These are phyloP conservation scores for Singerocomus inundabilis DNA, from an alignment of 1,284 basidiomycete genomes.

Conservation along the genomic window DNA sequence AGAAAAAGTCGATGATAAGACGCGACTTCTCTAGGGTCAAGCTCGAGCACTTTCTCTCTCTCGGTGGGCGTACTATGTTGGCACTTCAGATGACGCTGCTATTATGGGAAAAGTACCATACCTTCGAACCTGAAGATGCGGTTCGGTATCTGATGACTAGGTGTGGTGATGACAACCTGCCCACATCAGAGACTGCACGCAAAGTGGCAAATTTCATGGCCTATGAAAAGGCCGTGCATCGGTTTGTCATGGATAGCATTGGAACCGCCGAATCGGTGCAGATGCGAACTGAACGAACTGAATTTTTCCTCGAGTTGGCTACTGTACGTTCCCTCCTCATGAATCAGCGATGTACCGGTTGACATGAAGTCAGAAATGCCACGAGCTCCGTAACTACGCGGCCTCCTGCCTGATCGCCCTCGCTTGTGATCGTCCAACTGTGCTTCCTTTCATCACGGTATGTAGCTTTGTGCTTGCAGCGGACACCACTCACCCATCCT, in stretches of 20 bases:
- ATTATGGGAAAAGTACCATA: slow-evolving; percentile 35
- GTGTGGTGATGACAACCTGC: slow-evolving; percentile 19
- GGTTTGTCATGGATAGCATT: slow-evolving; percentile 41
- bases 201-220: slow-evolving; percentile 34
- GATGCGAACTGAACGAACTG: slow-evolving; percentile 29
- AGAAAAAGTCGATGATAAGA: slow-evolving; percentile 30
- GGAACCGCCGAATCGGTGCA: slow-evolving; percentile 26
- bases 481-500: not conserved
- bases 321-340: slow-evolving; percentile 30
- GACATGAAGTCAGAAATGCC: slow-evolving; percentile 37
- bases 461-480: not conserved
- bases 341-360: not conserved
- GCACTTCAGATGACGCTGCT: slow-evolving; percentile 44
- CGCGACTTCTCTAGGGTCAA: slow-evolving; percentile 26
- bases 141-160: slow-evolving; percentile 38
- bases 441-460: slow-evolving; percentile 34
- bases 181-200: slow-evolving; percentile 26
- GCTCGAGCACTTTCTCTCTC: slow-evolving; percentile 34
- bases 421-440: slow-evolving; percentile 34
- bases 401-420: slow-evolving; percentile 39
- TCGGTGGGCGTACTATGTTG: slow-evolving; percentile 39
- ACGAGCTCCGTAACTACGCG: slow-evolving; percentile 44
- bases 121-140: slow-evolving; percentile 43
- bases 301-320: slow-evolving; percentile 45
- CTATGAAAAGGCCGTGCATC: slow-evolving; percentile 38